Conservation (phyloP, 331 rosid genomes). For the Acacia pycnantha region DNA sequence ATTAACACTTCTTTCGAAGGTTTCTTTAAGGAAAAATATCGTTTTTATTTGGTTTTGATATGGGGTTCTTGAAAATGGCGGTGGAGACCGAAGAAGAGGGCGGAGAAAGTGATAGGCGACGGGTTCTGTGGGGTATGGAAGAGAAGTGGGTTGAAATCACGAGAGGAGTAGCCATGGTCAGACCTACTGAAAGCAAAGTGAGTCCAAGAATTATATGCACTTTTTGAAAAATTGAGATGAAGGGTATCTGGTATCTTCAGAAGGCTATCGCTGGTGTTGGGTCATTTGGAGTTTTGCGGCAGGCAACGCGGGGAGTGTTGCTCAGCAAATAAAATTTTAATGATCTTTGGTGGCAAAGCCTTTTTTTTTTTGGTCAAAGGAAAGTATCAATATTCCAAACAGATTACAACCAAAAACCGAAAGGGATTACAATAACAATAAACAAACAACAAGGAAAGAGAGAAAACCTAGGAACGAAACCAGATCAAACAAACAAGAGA, state of each 20-base stretch:
- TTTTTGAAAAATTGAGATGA: background rate
- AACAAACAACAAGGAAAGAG: too few relatives aligned
- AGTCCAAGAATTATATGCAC: background rate
- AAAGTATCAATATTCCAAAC: too few relatives aligned
- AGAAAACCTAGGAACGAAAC: too few relatives aligned
- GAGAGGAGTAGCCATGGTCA: constrained; percentile 23
- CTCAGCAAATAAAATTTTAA: background rate
- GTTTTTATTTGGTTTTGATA: background rate
- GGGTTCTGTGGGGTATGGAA: constrained; percentile 8
- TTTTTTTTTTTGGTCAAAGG: too few relatives aligned
- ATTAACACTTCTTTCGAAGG: background rate
- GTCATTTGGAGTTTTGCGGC: background rate
- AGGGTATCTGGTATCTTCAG: constrained; percentile 19
- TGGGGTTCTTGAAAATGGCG: background rate
- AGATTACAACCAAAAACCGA: too few relatives aligned
- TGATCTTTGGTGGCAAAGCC: too few relatives aligned
- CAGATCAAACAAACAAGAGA: too few relatives aligned
- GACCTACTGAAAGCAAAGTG: background rate
- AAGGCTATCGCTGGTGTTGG: background rate
- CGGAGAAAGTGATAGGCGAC: constrained; percentile 1
- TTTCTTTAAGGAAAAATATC: background rate
- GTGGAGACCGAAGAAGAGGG: background rate
- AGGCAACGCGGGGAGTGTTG: background rate
- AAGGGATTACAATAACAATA: too few relatives aligned
- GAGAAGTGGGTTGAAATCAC: constrained; percentile 26